These are phyloP conservation scores for Mycena chlorophos DNA, from an alignment of 768 basidiomycete species.

Conservation along the genomic window DNA sequence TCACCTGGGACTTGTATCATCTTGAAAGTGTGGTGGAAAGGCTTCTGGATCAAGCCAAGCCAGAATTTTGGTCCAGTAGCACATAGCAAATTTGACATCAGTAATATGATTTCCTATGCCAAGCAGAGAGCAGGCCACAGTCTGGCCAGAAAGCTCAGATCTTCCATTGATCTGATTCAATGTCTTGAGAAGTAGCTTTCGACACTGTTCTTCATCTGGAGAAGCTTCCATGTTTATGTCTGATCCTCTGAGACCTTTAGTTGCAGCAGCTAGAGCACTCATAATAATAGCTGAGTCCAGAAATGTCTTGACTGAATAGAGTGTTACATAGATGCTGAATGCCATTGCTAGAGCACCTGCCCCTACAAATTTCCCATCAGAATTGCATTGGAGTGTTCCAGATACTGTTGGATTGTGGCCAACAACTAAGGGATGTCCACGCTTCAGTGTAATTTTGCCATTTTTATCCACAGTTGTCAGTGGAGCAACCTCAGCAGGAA, in stretches of 20 bases:
- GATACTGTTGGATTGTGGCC: constrained; percentile 11
- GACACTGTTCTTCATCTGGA: constrained; percentile 1
- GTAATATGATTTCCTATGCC: constrained; percentile 13
- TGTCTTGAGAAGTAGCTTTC: constrained; percentile 12
- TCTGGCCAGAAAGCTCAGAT: constrained; percentile 12
- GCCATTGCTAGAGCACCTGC: constrained; percentile 12
- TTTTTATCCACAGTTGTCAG: constrained; percentile 16
- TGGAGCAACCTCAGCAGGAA: not conserved
- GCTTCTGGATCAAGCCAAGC: constrained; percentile 2
- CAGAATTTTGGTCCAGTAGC: constrained; percentile 12
- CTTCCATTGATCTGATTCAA: constrained; percentile 17
- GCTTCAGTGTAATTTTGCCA: constrained; percentile 14
- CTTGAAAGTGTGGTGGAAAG: not conserved
- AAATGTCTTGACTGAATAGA: constrained; percentile 11
- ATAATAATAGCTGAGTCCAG: constrained; percentile 15
- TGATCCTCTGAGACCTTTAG: not conserved
- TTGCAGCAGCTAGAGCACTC: constrained; percentile 16
- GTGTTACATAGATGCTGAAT: constrained; percentile 8
- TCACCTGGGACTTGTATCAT: too few species aligned
- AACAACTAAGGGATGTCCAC: constrained; percentile 5
- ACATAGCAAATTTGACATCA: constrained; percentile 7
- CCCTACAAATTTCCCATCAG: constrained; percentile 19
- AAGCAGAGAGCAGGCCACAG: constrained; percentile 10
- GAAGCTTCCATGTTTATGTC: not conserved
- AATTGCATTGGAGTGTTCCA: constrained; percentile 16